Base-by-base conservation (phyloP, 257 asterid species). In the Gentiana straminea region DNA sequence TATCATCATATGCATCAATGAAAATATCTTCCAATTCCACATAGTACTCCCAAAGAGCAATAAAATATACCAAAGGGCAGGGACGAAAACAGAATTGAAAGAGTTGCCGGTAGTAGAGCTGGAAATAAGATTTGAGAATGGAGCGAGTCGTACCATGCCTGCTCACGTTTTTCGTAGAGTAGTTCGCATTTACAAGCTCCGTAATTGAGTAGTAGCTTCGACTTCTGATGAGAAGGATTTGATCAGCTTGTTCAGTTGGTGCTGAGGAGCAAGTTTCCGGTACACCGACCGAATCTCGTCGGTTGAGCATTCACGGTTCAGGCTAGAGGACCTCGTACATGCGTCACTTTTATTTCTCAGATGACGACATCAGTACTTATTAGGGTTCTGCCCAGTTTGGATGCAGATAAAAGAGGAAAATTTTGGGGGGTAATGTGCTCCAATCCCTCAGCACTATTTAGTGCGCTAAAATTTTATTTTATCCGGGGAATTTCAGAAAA, bases 221-320 rank as follows among this genome's bases (percentile, higher is more conserved):
- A 93, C 73, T 70, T 85, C 97, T 36, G 93, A 70, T 58, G 84
- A 73, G 71, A 95, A 94, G 65, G 93, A 72, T 57, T 64, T 67
- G 52, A 79, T 78, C 47, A 92, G 93, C 82, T 92, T 92, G 67
- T 88, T 97, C 0, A 97, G 98, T 74, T 92, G 99, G 77, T 94
- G 95, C 78, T 83, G 99, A 63, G 88, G 90, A 12, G 97, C 99
- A 9, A 83, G 90, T 52, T 78, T 78, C 77, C 54, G 66, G 85
- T 92, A 92, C 1, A 97, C 93, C 35, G 94, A 81, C 1, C 97
- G 85, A 54, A 92, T 92, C 52, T 88, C 95, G 46, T 88, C 99
- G 67, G 90, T 67, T 4, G 91, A 52, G 73, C 84, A 78, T 51
- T 74, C 86, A 61, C 79, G 87, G 77, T 72, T 64, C 38, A 91